These are phyloP conservation scores for Erigeron canadensis DNA, from an alignment of 129 eudicot genomes.

Conservation along the genomic window DNA sequence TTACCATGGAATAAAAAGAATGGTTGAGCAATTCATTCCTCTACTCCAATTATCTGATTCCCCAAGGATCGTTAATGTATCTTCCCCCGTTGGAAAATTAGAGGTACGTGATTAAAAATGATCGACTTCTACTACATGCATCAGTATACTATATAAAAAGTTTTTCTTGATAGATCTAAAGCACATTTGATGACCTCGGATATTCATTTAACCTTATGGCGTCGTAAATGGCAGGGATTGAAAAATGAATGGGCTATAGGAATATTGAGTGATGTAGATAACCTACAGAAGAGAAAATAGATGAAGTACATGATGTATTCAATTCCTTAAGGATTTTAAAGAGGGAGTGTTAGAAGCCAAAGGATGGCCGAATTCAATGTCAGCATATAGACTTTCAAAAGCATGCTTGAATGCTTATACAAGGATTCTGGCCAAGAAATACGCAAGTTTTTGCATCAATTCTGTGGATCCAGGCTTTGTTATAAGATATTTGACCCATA, in stretches of 20 bases:
- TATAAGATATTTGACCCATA: slow-evolving; percentile 35
- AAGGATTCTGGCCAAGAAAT: slow-evolving; percentile 49
- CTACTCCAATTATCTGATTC: slow-evolving; percentile 61
- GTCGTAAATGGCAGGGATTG: slow-evolving; percentile 27
- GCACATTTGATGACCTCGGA: too few relatives aligned
- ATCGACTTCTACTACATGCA: neutral
- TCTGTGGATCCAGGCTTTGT: slow-evolving; percentile 54
- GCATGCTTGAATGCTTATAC: slow-evolving; percentile 56
- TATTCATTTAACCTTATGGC: too few relatives aligned
- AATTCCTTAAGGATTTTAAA: slow-evolving; percentile 41
- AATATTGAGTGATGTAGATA: slow-evolving; percentile 30
- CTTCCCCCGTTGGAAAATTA: slow-evolving; percentile 55
- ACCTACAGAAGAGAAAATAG: slow-evolving; percentile 47
- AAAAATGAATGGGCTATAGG: slow-evolving; percentile 36
- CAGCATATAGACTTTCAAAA: slow-evolving; percentile 45
- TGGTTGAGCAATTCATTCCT: slow-evolving; percentile 52
- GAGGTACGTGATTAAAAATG: slow-evolving; percentile 37
- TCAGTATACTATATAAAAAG: too few relatives aligned
- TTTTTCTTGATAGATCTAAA: too few relatives aligned
- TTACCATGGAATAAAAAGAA: slow-evolving; percentile 58
- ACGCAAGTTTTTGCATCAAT: slow-evolving; percentile 40
- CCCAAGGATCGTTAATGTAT: slow-evolving; percentile 71
- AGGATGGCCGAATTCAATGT: slow-evolving; percentile 23
- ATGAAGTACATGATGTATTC: slow-evolving; percentile 39
- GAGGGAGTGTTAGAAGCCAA: slow-evolving; percentile 30